phyloP scores from a whole-genome alignment of 2,329 filamentous ascomycete species.

The Ophiostoma populinum region DNA sequence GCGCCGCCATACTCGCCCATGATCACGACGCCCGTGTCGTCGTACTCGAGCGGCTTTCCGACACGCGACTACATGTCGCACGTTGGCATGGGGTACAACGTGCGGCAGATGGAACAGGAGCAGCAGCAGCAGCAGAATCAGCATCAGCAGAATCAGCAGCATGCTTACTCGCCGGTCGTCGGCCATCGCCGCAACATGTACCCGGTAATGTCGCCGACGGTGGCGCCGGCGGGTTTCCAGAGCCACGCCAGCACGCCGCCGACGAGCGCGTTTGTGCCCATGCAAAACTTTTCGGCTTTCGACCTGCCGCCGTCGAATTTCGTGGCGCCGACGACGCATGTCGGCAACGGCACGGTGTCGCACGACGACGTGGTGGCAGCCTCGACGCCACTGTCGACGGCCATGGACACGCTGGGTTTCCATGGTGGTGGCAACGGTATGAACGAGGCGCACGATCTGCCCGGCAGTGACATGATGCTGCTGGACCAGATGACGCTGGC shows the following conservation, averaged over 20 bases:
- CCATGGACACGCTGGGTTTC: no score
- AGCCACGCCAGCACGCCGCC: slow-evolving; percentile 28
- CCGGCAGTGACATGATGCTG: slow-evolving; percentile 37
- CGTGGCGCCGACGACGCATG: slow-evolving; percentile 12
- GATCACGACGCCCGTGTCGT: slow-evolving; percentile 23
- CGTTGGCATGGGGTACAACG: slow-evolving; percentile 16
- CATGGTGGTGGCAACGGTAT: slow-evolving; percentile 25
- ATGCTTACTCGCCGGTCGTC: no score
- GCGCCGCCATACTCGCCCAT: slow-evolving; percentile 30
- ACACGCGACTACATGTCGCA: slow-evolving; percentile 25
- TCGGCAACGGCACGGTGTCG: background rate
- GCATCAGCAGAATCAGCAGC: no score
- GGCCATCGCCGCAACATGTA: slow-evolving; percentile 28
- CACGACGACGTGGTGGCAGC: background rate
- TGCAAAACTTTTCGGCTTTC: slow-evolving; percentile 46
- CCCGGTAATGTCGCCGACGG: slow-evolving; percentile 34
- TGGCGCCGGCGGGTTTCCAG: slow-evolving; percentile 30
- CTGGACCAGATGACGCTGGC: slow-evolving; percentile 44
- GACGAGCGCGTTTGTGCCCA: slow-evolving; percentile 33
- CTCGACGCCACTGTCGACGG: background rate
- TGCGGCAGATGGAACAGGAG: slow-evolving; percentile 13
- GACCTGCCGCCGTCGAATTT: slow-evolving; percentile 45
- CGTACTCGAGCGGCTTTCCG: slow-evolving; percentile 18
- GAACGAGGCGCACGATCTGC: slow-evolving; percentile 28
- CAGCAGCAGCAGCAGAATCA: background rate